A percentile compares a stretch with the other conserved stretches of the same genome.
Conservation (phyloP, 352 stramenopile species). For the Aphanomyces stellatus region DNA sequence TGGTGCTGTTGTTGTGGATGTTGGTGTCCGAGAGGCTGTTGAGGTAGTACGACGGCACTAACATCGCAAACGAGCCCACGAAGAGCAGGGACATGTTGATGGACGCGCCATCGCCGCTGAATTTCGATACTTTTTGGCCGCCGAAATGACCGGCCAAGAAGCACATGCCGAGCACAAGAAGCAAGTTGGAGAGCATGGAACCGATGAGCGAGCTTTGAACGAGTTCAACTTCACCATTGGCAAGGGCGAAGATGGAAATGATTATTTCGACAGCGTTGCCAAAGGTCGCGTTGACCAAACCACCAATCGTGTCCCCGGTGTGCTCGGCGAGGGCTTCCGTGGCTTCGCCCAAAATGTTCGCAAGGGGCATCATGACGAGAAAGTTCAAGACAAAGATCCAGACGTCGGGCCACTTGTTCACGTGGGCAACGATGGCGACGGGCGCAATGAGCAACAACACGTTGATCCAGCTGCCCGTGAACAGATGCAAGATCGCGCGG, state of each 20-base stretch:
- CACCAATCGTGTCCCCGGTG: slow-evolving; percentile 95
- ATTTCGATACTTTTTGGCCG: slow-evolving; percentile 75
- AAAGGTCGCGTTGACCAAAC: slow-evolving; percentile 97
- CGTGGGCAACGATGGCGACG: slow-evolving; percentile 47
- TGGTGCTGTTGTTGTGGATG: too few relatives aligned
- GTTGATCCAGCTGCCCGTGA: slow-evolving; percentile 59
- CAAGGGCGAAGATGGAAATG: slow-evolving; percentile 92
- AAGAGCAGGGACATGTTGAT: slow-evolving; percentile 94
- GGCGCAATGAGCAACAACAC: slow-evolving; percentile 49
- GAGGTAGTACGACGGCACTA: slow-evolving; percentile 91
- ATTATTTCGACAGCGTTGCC: slow-evolving; percentile 97
- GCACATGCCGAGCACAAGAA: slow-evolving; percentile 95
- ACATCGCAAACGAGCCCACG: slow-evolving; percentile 88
- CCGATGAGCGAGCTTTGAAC: slow-evolving; percentile 96
- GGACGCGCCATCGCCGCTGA: slow-evolving; percentile 88
- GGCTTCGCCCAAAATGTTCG: slow-evolving; percentile 94
- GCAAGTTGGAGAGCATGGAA: slow-evolving; percentile 95
- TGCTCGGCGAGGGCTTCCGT: slow-evolving; percentile 96
- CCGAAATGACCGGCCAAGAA: slow-evolving; percentile 87
- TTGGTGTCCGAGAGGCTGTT: slow-evolving; percentile 56
- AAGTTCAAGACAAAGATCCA: slow-evolving; percentile 95
- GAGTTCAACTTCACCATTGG: slow-evolving; percentile 90
- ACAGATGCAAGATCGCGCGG: slow-evolving; percentile 33
- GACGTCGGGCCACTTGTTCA: slow-evolving; percentile 48
- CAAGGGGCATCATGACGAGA: slow-evolving; percentile 93